phyloP scores from a whole-genome alignment of 2,329 filamentous ascomycete species.

The Fusarium bactridioides region DNA sequence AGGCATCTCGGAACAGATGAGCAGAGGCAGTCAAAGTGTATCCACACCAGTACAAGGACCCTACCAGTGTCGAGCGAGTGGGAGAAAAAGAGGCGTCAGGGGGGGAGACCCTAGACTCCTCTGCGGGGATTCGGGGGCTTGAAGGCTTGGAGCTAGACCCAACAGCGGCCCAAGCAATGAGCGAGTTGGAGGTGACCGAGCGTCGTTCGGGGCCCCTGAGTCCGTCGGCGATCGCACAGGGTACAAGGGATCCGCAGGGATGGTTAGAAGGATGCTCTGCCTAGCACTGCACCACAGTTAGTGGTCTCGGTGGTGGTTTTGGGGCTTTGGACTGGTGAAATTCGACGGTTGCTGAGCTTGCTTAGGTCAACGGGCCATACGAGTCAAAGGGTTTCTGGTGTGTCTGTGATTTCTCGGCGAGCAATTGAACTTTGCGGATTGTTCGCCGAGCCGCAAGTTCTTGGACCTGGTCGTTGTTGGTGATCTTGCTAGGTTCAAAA shows the following conservation, averaged over 20 bases:
- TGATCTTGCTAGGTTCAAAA: background rate
- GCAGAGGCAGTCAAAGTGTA: conserved; percentile 23
- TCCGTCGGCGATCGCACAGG: conserved; percentile 41
- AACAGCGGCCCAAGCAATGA: conserved; percentile 39
- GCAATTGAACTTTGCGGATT: background rate
- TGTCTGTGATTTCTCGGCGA: background rate
- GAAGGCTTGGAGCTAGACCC: conserved; percentile 40
- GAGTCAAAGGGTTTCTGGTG: conserved; percentile 19
- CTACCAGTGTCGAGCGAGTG: conserved; percentile 21
- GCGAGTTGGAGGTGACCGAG: conserved; percentile 37
- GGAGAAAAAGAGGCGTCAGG: conserved; percentile 42
- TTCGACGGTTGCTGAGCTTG: conserved; percentile 20
- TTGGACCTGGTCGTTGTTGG: background rate
- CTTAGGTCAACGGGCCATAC: background rate
- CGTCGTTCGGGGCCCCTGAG: conserved; percentile 41
- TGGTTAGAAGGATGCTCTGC: conserved; percentile 18
- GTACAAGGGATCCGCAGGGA: conserved; percentile 27
- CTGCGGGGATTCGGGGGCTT: conserved; percentile 38
- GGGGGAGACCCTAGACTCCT: conserved; percentile 39
- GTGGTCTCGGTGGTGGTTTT: conserved; percentile 2
- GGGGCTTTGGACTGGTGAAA: conserved; percentile 1
- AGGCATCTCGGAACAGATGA: conserved; percentile 34
- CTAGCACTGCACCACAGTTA: conserved; percentile 4
- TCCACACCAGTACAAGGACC: conserved; percentile 25
- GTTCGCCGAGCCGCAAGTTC: background rate